phyloP scores from a whole-genome alignment of 495 filamentous ascomycete species.

The Penicillium cataractarum region DNA sequence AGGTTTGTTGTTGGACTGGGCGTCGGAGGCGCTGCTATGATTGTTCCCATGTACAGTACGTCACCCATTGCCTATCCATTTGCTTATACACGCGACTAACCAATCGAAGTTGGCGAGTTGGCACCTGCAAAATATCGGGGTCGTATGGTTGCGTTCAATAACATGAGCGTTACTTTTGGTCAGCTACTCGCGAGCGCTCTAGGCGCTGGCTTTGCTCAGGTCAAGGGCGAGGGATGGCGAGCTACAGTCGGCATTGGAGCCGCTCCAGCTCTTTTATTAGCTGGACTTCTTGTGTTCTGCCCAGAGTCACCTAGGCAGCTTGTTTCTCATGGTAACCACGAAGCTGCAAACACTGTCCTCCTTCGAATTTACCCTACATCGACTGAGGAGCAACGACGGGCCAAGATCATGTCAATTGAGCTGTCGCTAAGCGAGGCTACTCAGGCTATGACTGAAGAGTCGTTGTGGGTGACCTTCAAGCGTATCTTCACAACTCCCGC shows the following conservation, averaged over 20 bases:
- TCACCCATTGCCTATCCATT: background rate
- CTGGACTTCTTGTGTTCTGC: constrained; percentile 45
- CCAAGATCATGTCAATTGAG: constrained; percentile 43
- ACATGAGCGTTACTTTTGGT: constrained; percentile 57
- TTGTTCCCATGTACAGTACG: constrained; percentile 47
- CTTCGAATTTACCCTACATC: constrained; percentile 40
- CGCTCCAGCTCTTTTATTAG: constrained; percentile 48
- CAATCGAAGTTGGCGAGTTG: constrained; percentile 43
- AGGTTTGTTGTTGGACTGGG: constrained; percentile 56
- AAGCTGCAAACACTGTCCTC: constrained; percentile 41
- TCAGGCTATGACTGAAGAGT: constrained; percentile 30
- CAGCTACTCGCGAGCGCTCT: constrained; percentile 55
- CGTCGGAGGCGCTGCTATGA: constrained; percentile 56
- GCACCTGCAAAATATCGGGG: constrained; percentile 55
- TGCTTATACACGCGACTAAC: background rate
- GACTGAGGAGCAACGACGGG: constrained; percentile 38
- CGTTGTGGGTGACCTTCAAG: constrained; percentile 41
- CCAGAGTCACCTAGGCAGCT: constrained; percentile 57
- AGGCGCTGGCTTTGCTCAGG: constrained; percentile 54
- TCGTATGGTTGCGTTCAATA: constrained; percentile 58
- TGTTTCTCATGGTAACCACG: constrained; percentile 44
- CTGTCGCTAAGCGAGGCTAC: constrained; percentile 39
- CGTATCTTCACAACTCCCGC: constrained; percentile 41
- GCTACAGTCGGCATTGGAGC: constrained; percentile 54
- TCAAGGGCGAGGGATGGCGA: constrained; percentile 49